Evolutionary conservation across 2,329 filamentous ascomycete species (phyloP).

Genomic region (Paracoccidioides brasiliensis): DNA sequence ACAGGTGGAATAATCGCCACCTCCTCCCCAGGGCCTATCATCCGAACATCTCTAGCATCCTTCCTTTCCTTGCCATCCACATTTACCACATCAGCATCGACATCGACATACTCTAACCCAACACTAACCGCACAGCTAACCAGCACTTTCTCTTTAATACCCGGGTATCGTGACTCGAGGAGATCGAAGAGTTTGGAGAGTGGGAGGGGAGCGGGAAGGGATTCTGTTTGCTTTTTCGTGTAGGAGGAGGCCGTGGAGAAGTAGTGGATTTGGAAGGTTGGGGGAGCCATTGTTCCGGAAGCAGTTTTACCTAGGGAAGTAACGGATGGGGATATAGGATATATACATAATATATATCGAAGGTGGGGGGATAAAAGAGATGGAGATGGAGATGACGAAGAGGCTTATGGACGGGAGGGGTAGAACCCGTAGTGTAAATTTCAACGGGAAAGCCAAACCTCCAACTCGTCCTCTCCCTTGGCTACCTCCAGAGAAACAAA

Average conservation of each 20-base stretch:
- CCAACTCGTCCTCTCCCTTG: too few species aligned
- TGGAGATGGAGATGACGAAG: too few species aligned
- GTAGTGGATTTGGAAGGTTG: conserved; percentile 33
- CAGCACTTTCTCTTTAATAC: conserved; percentile 28
- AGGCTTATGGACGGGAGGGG: too few species aligned
- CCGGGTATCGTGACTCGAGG: conserved; percentile 30
- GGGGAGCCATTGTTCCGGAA: neutral
- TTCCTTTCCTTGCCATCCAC: conserved; percentile 12
- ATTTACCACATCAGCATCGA: conserved; percentile 12
- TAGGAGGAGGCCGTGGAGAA: conserved; percentile 33
- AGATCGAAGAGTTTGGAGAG: conserved; percentile 24
- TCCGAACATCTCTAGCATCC: conserved; percentile 7
- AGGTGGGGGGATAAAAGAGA: too few species aligned
- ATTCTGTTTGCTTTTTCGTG: conserved; percentile 28
- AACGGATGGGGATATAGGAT: too few species aligned
- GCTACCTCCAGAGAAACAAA: too few species aligned
- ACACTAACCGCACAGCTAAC: conserved; percentile 30
- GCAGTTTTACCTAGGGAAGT: too few species aligned
- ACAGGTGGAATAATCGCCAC: conserved; percentile 37
- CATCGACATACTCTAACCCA: conserved; percentile 33
- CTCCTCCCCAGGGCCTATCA: conserved; percentile 29
- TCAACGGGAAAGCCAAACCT: too few species aligned
- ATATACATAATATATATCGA: too few species aligned
- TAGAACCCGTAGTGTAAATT: too few species aligned
- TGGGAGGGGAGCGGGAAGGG: conserved; percentile 29